phyloP scores from a whole-genome alignment of 371 early-diverging fungal species.

The Zopfochytrium polystomum region DNA sequence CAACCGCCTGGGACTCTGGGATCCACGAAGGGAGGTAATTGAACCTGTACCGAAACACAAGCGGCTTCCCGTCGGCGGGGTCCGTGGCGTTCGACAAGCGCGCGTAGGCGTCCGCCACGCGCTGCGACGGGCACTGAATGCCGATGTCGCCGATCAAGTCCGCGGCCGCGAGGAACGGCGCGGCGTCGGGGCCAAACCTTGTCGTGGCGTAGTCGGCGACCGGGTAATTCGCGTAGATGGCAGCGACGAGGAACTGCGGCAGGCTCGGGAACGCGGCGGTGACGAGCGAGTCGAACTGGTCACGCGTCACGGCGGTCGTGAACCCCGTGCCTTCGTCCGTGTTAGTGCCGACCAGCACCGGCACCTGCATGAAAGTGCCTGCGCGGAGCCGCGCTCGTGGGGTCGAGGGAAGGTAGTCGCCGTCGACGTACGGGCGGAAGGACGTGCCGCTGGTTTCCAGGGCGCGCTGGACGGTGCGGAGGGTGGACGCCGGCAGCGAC shows the following conservation, averaged over 20 bases:
- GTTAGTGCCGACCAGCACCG: neutral
- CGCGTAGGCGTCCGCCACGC: neutral
- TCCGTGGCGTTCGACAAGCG: neutral
- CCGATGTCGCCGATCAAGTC: neutral
- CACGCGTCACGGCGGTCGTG: neutral
- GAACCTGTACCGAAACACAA: neutral
- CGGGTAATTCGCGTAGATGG: neutral
- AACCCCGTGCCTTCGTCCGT: neutral
- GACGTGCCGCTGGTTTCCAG: too few species aligned
- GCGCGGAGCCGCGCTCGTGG: neutral
- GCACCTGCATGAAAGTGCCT: neutral
- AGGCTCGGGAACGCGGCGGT: neutral
- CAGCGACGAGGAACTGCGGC: neutral
- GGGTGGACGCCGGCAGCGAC: neutral
- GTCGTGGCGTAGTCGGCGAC: neutral
- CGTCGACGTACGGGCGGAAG: neutral
- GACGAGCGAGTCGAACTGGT: neutral
- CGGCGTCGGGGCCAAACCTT: neutral
- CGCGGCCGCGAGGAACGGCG: neutral
- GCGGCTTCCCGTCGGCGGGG: neutral
- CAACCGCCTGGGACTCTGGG: neutral
- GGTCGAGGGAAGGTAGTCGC: neutral
- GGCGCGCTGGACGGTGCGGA: too few species aligned
- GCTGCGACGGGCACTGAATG: neutral
- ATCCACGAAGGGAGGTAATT: slow-evolving; percentile 1